Base-by-base conservation (phyloP, 768 basidiomycete genomes). In the Dacryopinax spathularia region DNA sequence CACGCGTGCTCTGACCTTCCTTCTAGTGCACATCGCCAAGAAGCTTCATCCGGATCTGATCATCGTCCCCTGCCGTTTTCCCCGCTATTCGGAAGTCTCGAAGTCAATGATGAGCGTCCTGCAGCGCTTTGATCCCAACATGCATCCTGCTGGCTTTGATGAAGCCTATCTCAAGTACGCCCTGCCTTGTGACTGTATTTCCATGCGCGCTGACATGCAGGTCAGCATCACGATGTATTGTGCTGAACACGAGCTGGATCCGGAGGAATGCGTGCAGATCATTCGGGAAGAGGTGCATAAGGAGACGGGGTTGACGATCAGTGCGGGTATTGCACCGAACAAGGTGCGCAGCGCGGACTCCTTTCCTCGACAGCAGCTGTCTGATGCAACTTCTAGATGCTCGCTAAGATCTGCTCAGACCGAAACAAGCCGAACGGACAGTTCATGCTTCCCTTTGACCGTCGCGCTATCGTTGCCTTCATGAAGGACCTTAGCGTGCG, bases 321-420 rank as follows among this genome's bases (percentile, higher is more conserved):
- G 90, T 68, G 94, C 93, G 33, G 96, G 96, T 1, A 92, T 98
- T 64, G 93, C 95, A 0, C 89, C 95, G 1, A 98, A 94, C 75
- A 89, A 88, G 80, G 92, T 92, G 70, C 62, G 82, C 61, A 70
- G n/a, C n/a, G n/a, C n/a, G n/a, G n/a, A n/a, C 35, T 67, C 66
- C 61, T 65, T 37, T 29, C 59, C 63, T 65, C 27, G 13, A 18
- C 5, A 2, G 2, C 16, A 66, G 65, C 64, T 67, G 60, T 61
- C 36, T 35, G 31, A 44, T 65, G 35, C 65, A 41, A 65, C 65
- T 25, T 41, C 1, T 65, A 90, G 85, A 92, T 93, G 87, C 79
- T 98, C 18, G 91, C 93, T 37, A 98, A 98, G 89, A 94, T 95
- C 34, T 93, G 90, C 72, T 95, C 93, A 31, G 93, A 97, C 36